Base-by-base conservation (phyloP, 805 yeast species). In the Ogataea paraovalis region DNA sequence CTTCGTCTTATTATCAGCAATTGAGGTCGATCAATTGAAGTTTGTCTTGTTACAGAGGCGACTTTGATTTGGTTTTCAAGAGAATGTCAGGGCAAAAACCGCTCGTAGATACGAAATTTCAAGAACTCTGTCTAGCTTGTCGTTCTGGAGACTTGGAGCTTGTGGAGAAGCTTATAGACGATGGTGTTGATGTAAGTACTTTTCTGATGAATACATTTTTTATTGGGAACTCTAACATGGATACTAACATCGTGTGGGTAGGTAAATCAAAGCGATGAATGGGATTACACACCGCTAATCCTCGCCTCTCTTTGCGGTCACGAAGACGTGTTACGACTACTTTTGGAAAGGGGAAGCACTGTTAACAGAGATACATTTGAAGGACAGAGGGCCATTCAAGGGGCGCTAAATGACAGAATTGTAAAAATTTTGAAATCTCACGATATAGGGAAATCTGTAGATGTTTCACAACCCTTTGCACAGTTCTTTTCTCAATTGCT, bases 311-410 rank as follows among this genome's bases (percentile, higher is more conserved):
- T 86, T 12, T 86, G 95, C 67, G 95, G 95, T 0, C 92, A 86
- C 61, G 74, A 73, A 50, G 69, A 68, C 1, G 73, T 87, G 4
- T 94, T 87, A n/a, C 70, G 68, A 45, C 62, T 82, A 42, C 66
- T 87, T 20, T 67, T 87, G 9, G 72, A 76, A 40, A 66, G 80
- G 40, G 96, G 96, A 7, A 89, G 94, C 0, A 72, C 80, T 7
- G 85, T 92, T 62, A 91, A 85, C 62, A 73, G 88, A 57, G 92
- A 86, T 59, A 82, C 90, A n/a, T 81, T 81, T 58, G 87, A 85
- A 61, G 94, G 95, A 2, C 87, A 84, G 12, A 47, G 86, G 39
- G 85, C 92, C 54, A 72, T 86, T 2, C 85, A 87, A 58, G 94
- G 91, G 2, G 94, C 95, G 0, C 65, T 87, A 47, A 87, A 76